Evolutionary conservation across 768 basidiomycete species (phyloP).

Genomic region (Trametes punicea): DNA sequence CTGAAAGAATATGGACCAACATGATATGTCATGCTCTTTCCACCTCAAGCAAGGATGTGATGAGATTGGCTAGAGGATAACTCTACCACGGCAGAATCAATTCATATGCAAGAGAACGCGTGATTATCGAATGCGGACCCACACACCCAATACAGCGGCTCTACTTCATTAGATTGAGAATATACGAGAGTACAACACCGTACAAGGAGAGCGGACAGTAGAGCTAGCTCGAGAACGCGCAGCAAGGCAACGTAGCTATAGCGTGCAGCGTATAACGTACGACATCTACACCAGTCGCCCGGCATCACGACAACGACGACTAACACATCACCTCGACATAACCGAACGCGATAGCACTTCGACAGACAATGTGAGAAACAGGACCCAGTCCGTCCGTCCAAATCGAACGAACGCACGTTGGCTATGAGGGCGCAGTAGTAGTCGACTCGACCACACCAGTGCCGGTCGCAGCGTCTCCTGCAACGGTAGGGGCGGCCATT

Average conservation of each 20-base stretch:
- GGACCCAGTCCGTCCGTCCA: neutral
- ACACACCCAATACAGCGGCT: no score
- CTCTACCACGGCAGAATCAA: no score
- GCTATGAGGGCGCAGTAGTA: constrained; percentile 4
- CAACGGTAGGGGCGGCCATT: neutral
- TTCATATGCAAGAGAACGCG: no score
- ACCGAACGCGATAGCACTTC: constrained; percentile 13
- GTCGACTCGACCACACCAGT: neutral
- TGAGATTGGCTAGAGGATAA: no score
- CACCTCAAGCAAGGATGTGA: no score
- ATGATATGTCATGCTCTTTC: no score
- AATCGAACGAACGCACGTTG: neutral
- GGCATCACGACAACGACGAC: constrained; percentile 5
- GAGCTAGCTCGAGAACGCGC: constrained; percentile 19
- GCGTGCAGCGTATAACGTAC: constrained; percentile 18
- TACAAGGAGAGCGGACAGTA: constrained; percentile 17
- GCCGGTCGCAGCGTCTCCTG: neutral
- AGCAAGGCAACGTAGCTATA: constrained; percentile 18
- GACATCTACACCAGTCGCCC: constrained; percentile 16
- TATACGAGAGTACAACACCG: constrained; percentile 25
- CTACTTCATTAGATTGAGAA: constrained; percentile 26
- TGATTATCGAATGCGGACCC: no score
- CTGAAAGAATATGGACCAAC: no score
- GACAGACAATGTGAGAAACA: neutral
- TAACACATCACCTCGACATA: constrained; percentile 8